Conservation (phyloP, 2,329 filamentous ascomycete species). For the Talaromyces sp. region DNA sequence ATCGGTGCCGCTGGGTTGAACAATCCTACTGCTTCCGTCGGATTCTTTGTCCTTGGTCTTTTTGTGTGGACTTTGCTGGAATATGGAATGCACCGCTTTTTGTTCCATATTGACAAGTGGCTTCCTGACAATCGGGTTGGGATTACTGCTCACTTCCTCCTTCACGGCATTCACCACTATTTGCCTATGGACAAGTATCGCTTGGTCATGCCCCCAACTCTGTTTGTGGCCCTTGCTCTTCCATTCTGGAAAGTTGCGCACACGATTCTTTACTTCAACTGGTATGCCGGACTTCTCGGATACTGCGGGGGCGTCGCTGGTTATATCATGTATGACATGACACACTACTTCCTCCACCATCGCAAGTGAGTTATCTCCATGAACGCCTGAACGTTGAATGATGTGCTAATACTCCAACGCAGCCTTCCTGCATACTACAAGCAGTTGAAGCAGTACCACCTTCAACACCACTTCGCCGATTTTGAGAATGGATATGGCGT, state of each 20-base stretch:
- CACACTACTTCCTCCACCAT: constrained; percentile 98
- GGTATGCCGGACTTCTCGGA: constrained; percentile 73
- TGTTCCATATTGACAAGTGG: constrained; percentile 91
- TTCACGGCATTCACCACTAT: constrained; percentile 97
- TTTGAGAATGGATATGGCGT: constrained; percentile 98
- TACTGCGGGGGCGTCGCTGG: constrained; percentile 92
- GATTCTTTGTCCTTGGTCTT: constrained; percentile 68
- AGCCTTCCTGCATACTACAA: constrained; percentile 84
- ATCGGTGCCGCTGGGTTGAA: constrained; percentile 62
- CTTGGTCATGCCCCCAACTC: constrained; percentile 90
- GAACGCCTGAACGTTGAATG: not conserved
- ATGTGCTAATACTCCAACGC: not conserved
- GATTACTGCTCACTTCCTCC: constrained; percentile 83
- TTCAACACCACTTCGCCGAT: constrained; percentile 95
- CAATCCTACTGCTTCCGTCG: constrained; percentile 46
- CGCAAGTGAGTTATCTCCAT: constrained; percentile 60
- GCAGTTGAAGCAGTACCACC: constrained; percentile 92
- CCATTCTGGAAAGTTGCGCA: constrained; percentile 95
- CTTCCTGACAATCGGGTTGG: constrained; percentile 89
- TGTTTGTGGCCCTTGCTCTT: constrained; percentile 77
- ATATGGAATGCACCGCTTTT: constrained; percentile 80
- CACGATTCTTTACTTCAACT: constrained; percentile 74
- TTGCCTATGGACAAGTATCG: constrained; percentile 98
- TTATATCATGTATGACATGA: constrained; percentile 94
- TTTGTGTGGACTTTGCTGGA: constrained; percentile 86